These are phyloP conservation scores for Gaultheria prostrata DNA, from an alignment of 148 eudicot genomes.

Conservation along the genomic window DNA sequence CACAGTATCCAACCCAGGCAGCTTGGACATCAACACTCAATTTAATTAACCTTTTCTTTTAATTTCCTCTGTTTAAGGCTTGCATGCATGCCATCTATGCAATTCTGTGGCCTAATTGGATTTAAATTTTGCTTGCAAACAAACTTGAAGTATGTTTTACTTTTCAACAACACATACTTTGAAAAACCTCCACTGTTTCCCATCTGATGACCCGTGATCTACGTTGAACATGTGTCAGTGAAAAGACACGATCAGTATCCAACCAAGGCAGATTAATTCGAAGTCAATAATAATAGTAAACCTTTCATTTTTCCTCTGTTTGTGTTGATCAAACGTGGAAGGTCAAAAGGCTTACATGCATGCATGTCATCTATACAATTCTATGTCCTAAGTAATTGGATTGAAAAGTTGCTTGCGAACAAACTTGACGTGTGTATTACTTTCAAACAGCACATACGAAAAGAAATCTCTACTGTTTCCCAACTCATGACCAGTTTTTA, in stretches of 20 bases:
- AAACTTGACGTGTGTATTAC: background rate
- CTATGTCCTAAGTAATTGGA: background rate
- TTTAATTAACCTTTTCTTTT: background rate
- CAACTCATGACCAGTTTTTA: background rate
- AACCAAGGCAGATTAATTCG: too few relatives aligned
- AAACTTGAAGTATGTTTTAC: background rate
- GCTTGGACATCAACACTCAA: background rate
- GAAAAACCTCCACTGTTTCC: background rate
- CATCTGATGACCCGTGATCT: background rate
- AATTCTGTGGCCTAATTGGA: too few relatives aligned
- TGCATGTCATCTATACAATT: background rate
- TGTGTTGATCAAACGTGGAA: too few relatives aligned
- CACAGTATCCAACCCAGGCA: background rate
- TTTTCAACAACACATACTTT: background rate
- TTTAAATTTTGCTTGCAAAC: too few relatives aligned
- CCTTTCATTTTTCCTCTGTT: too few relatives aligned
- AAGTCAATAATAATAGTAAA: too few relatives aligned
- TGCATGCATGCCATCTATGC: too few relatives aligned
- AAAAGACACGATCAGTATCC: too few relatives aligned
- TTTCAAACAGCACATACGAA: background rate
- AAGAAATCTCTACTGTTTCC: background rate
- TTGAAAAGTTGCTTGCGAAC: background rate
- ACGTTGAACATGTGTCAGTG: too few relatives aligned
- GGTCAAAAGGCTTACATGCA: too few relatives aligned
- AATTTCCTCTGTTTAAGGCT: too few relatives aligned